phyloP scores from a whole-genome alignment of 306 rosid species.

The Quercus cerris region DNA sequence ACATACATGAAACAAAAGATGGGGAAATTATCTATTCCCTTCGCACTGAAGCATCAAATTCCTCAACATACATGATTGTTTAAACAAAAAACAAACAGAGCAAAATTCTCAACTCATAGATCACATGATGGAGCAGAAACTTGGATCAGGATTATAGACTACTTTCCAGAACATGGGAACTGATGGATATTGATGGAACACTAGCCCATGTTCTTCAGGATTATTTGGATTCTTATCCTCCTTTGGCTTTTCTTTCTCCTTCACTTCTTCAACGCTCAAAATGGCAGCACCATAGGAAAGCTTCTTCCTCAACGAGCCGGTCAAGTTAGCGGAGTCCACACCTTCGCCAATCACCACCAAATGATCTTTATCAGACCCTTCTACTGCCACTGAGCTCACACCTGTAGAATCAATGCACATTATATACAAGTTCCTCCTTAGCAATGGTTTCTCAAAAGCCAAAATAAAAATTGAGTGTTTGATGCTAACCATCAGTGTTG shows the following conservation, averaged over 20 bases:
- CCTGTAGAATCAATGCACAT: conserved; percentile 10
- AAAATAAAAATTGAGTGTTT: background rate
- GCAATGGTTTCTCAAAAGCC: background rate
- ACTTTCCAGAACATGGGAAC: background rate
- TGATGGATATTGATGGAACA: background rate
- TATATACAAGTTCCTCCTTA: background rate
- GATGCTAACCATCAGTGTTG: background rate
- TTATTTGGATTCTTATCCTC: no score
- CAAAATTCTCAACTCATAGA: background rate
- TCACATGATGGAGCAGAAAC: background rate
- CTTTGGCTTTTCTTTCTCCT: background rate
- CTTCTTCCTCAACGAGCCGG: conserved; percentile 15
- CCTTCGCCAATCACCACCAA: conserved; percentile 28
- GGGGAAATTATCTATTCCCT: background rate
- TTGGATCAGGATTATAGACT: background rate
- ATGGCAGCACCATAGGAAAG: background rate
- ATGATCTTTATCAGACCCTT: conserved; percentile 26
- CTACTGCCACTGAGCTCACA: conserved; percentile 34
- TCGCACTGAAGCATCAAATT: background rate
- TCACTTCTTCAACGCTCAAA: conserved; percentile 11
- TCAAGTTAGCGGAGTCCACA: conserved; percentile 18
- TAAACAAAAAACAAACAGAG: background rate
- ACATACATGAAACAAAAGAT: background rate
- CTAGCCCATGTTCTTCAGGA: no score
- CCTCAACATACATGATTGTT: background rate